Evolutionary conservation across 2,329 filamentous ascomycete genomes (phyloP).

Genomic region (Raffaelea ambrosiae): DNA sequence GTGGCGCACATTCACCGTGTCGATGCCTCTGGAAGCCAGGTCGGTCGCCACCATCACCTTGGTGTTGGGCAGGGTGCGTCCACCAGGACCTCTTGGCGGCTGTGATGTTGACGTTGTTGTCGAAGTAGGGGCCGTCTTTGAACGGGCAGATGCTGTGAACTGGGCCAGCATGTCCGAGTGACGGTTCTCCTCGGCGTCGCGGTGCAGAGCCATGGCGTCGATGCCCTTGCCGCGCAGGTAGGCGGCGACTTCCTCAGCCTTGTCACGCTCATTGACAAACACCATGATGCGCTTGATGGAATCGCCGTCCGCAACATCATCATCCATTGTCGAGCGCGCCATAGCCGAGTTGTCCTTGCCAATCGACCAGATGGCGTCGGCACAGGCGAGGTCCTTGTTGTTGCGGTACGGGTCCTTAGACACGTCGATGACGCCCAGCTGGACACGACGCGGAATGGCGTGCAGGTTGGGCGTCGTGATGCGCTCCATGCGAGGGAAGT

Average conservation of each 20-base stretch:
- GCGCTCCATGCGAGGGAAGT: conserved; percentile 74
- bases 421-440: conserved; percentile 87
- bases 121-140: conserved; percentile 15
- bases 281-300: conserved; percentile 65
- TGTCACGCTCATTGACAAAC: conserved; percentile 18
- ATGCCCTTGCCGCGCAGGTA: conserved; percentile 82
- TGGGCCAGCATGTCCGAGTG: conserved; percentile 67
- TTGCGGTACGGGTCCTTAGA: conserved; percentile 88
- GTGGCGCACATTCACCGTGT: conserved; percentile 82
- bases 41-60: conserved; percentile 94
- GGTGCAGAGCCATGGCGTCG: conserved; percentile 74
- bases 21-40: conserved; percentile 83
- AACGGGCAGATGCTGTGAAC: conserved; percentile 53
- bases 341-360: conserved; percentile 71
- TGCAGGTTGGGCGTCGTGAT: conserved; percentile 94
- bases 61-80: conserved; percentile 59
- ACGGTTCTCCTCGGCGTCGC: conserved; percentile 72
- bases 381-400: conserved; percentile 88
- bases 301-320: conserved; percentile 47
- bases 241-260: conserved; percentile 65
- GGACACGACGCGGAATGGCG: conserved; percentile 87
- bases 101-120: conserved; percentile 3
- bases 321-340: conserved; percentile 43
- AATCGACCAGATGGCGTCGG: conserved; percentile 90
- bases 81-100: conserved; percentile 15